A percentile compares a stretch with the other conserved stretches of the same genome.
Evolutionary conservation across 1,284 basidiomycete species (phyloP).

Genomic region (Sanguinoderma infundibulare): DNA sequence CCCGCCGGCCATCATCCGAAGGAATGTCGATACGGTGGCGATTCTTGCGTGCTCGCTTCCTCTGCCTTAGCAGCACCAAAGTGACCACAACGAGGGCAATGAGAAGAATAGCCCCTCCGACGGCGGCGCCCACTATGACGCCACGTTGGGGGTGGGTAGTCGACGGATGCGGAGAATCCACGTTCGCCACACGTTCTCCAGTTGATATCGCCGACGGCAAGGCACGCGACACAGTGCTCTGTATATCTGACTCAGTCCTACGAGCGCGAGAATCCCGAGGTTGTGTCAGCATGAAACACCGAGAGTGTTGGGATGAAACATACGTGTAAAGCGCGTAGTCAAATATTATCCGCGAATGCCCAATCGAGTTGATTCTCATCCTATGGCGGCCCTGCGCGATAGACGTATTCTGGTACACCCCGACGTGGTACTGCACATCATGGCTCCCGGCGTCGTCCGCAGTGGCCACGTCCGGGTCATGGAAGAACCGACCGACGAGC

Average conservation of each 20-base stretch:
- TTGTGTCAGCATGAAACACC: background rate
- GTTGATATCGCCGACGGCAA: background rate
- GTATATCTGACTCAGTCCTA: slow-evolving; percentile 12
- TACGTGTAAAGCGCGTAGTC: slow-evolving; percentile 26
- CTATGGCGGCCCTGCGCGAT: slow-evolving; percentile 16
- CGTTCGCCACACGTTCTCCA: background rate
- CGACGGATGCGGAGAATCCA: background rate
- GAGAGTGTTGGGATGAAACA: slow-evolving; percentile 1
- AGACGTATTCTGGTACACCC: slow-evolving; percentile 14
- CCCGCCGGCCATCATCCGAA: background rate
- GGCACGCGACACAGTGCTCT: background rate
- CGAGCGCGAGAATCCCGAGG: background rate
- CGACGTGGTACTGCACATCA: slow-evolving; percentile 12
- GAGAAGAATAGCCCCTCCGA: slow-evolving; percentile 2
- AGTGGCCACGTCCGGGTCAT: slow-evolving; percentile 10
- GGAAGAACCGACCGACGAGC: slow-evolving; percentile 12
- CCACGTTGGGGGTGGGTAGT: background rate
- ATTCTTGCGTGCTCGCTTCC: slow-evolving; percentile 4
- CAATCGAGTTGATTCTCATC: slow-evolving; percentile 19
- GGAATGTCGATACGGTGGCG: background rate
- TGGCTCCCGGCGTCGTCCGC: slow-evolving; percentile 5
- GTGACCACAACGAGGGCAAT: slow-evolving; percentile 2
- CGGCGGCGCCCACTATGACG: slow-evolving; percentile 3
- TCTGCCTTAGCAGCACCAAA: slow-evolving; percentile 6
- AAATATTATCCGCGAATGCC: slow-evolving; percentile 19